phyloP scores from a whole-genome alignment of 768 basidiomycete genomes.

The Suillus ampliporus region DNA sequence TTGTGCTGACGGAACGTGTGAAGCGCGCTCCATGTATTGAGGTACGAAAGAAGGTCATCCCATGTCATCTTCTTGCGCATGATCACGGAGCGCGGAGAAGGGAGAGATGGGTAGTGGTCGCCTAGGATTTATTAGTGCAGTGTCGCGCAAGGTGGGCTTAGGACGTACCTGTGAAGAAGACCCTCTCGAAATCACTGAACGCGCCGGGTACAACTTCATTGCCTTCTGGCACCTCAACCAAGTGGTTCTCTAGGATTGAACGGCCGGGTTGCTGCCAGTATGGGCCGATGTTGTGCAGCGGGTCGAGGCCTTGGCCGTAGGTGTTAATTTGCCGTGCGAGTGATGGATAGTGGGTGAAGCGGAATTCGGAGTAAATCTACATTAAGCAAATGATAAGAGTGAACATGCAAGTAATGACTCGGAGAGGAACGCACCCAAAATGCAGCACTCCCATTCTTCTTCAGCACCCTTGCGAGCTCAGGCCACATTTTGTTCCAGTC shows the following conservation, averaged over 20 bases:
- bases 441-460: conserved; percentile 67
- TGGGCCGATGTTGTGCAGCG: conserved; percentile 58
- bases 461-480: conserved; percentile 64
- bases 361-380: conserved; percentile 72
- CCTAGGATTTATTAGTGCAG: conserved; percentile 33
- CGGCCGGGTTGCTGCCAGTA: conserved; percentile 84
- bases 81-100: conserved; percentile 47
- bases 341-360: conserved; percentile 61
- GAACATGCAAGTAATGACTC: not conserved
- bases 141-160: not conserved
- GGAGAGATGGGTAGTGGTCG: conserved; percentile 45
- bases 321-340: conserved; percentile 63
- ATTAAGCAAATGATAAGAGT: not conserved
- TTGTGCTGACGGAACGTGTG: conserved; percentile 68
- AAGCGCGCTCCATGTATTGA: conserved; percentile 73
- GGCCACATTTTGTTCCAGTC: conserved; percentile 75
- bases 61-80: conserved; percentile 66
- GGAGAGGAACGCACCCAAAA: conserved; percentile 62
- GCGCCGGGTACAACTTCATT: conserved; percentile 36
- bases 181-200: conserved; percentile 52
- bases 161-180: conserved; percentile 62
- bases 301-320: conserved; percentile 63
- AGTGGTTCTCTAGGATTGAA: conserved; percentile 69
- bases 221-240: conserved; percentile 72
- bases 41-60: conserved; percentile 69